Evolutionary conservation across 1,284 basidiomycete genomes (phyloP), one percentile per base, ranked within the genome.

Genomic region (Melampsora larici-populina): DNA sequence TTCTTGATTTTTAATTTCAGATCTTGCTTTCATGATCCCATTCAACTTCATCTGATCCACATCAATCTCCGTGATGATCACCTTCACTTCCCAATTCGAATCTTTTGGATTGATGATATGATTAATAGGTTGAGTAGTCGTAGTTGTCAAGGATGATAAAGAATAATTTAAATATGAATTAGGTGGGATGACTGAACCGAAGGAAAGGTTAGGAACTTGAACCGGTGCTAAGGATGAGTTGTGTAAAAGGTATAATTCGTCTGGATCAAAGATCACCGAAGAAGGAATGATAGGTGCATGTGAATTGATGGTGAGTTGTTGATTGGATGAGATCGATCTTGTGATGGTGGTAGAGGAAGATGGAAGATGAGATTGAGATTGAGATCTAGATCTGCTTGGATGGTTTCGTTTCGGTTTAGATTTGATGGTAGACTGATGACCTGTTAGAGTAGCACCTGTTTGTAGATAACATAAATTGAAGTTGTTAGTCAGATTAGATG

Each of bases 31-130:
- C 71, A 73, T 73, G 46, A 65, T 73, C 2, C 71, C 71, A 1
- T 60, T 2, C 0, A 73, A 24, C 40, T 73, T 65, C 3, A 46
- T 48, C 13, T 60, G 49, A 2, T 29, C 40, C 43, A 29, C 33
- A n/a, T 71, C 55, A 6, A 60, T 46, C n/a, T 73, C 40, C 17
- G 71, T 73, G 60, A 73, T 65, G 24, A 60, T 73, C n/a, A 73
- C 71, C 3, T 31, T 64, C 40, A 73, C 60, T 11, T 55, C 31
- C 71, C 60, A 64, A 46, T 73, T 49, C 33, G 62, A 48, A 5
- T 60, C 21, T 15, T 73, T 43, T n/a, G 31, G 33, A 24, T 31
- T 29, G 3, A 24, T 8, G 18, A 49, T 11, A 8, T 69, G 24
- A 24, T 55, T 58, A 36, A 24, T n/a, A 29, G 68, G 21, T 31